Conservation (phyloP, 805 yeast genomes). For the Lachancea waltii region DNA sequence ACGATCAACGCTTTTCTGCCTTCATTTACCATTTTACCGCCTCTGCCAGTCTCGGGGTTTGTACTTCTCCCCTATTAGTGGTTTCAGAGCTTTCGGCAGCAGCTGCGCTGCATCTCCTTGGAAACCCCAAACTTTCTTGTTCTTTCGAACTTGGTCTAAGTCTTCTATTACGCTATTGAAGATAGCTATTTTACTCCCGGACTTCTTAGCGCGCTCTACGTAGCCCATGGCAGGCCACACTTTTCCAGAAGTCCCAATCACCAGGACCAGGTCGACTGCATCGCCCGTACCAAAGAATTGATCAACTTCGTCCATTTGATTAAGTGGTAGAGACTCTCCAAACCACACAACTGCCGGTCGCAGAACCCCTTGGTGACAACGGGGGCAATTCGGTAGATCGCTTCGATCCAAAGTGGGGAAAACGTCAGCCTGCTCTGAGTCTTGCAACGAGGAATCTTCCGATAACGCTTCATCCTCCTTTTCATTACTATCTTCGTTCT, state of each 20-base stretch:
- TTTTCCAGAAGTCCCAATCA: constrained; percentile 77
- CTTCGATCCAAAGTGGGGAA: constrained; percentile 41
- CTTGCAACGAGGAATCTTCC: constrained; percentile 18
- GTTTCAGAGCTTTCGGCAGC: constrained; percentile 62
- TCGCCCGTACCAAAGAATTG: constrained; percentile 45
- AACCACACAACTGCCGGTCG: constrained; percentile 94
- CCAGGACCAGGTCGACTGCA: constrained; percentile 63
- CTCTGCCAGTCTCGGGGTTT: constrained; percentile 14
- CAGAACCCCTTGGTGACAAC: constrained; percentile 56
- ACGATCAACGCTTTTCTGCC: neutral
- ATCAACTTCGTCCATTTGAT: constrained; percentile 60
- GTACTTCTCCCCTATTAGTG: constrained; percentile 34
- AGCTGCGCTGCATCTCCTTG: constrained; percentile 72
- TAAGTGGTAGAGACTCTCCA: constrained; percentile 78
- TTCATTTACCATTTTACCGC: neutral
- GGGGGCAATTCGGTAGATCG: constrained; percentile 71
- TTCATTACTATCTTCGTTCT: constrained; percentile 3
- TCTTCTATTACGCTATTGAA: constrained; percentile 66
- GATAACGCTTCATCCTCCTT: constrained; percentile 4
- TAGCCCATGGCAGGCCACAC: constrained; percentile 93
- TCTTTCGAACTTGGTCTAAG: constrained; percentile 37
- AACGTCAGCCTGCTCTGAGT: neutral
- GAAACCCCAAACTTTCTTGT: constrained; percentile 58
- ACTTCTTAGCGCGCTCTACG: constrained; percentile 63
- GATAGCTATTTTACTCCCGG: constrained; percentile 78